Percentiles rank a stretch among this genome's conserved stretches.
Evolutionary conservation across 2,329 filamentous ascomycete genomes (phyloP).

Genomic region (Cordyceps javanica): DNA sequence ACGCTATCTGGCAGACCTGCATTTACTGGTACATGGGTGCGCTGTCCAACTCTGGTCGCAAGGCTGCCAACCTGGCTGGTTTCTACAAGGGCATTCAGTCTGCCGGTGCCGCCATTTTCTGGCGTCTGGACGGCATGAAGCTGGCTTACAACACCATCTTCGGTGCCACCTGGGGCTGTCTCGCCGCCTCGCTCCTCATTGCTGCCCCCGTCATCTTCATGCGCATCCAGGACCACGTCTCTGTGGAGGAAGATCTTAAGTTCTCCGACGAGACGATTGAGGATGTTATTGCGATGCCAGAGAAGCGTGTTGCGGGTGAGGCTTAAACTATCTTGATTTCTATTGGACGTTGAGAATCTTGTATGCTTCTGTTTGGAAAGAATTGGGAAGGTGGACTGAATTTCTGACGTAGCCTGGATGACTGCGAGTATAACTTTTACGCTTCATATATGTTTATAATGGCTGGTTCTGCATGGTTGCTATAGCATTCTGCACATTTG

Average conservation of each 20-base stretch:
- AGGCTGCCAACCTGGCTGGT: conserved; percentile 84
- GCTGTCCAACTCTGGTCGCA: conserved; percentile 85
- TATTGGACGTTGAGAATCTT: background rate
- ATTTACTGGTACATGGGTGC: conserved; percentile 80
- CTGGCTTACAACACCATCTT: conserved; percentile 68
- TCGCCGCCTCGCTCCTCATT: conserved; percentile 66
- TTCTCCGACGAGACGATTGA: conserved; percentile 77
- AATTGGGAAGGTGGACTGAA: background rate
- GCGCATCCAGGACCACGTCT: conserved; percentile 76
- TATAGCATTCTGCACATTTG: conserved; percentile 12
- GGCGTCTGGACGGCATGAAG: conserved; percentile 59
- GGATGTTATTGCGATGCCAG: conserved; percentile 48
- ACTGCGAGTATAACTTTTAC: conserved; percentile 3
- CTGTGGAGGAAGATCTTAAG: conserved; percentile 73
- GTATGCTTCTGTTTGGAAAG: background rate
- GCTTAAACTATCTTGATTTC: background rate
- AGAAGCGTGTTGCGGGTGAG: background rate
- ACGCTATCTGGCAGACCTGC: conserved; percentile 56
- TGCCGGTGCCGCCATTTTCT: conserved; percentile 73
- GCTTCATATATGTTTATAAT: conserved; percentile 9
- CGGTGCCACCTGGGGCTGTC: conserved; percentile 64
- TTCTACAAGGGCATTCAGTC: conserved; percentile 85
- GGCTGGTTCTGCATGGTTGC: background rate
- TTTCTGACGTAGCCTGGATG: conserved; percentile 5
- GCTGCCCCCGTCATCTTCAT: conserved; percentile 73